Percentiles rank a stretch among this genome's conserved stretches.
Conservation (phyloP, 345 rosid species). For the Melaleuca quinquenervia region DNA sequence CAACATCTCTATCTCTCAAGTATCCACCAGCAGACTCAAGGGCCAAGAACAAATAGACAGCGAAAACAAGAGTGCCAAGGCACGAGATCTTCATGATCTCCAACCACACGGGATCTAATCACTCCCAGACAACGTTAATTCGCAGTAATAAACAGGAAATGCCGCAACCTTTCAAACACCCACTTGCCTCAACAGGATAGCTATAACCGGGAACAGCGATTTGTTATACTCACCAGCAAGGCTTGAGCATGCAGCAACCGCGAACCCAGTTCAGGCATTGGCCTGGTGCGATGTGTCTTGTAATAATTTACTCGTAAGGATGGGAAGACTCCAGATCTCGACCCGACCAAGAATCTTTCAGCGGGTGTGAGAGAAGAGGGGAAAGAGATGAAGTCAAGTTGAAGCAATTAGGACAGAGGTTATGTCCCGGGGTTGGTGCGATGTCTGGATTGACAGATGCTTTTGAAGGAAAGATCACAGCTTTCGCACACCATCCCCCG, state of each 20-base stretch:
- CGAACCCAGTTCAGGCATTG: background rate
- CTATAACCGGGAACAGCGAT: background rate
- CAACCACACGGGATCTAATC: background rate
- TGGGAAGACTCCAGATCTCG: background rate
- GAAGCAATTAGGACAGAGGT: background rate
- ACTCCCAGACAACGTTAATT: background rate
- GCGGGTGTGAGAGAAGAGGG: background rate
- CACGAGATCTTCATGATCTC: conserved; percentile 11
- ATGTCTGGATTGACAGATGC: background rate
- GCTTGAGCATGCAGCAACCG: background rate
- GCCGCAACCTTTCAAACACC: conserved; percentile 6
- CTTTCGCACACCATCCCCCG: background rate
- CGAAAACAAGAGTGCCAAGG: conserved; percentile 12
- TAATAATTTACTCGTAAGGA: background rate
- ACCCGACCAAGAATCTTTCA: background rate
- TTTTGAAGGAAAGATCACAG: background rate
- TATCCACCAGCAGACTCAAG: conserved; percentile 7
- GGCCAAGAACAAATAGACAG: conserved; percentile 3
- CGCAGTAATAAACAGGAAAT: background rate
- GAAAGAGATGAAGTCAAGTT: background rate
- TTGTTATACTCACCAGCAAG: background rate
- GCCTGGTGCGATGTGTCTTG: background rate
- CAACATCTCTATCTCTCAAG: conserved; percentile 1
- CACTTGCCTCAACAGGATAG: background rate
- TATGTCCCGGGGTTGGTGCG: background rate